Conservation (phyloP, 1,284 basidiomycete genomes). For the Ceratobasidium sp. region DNA sequence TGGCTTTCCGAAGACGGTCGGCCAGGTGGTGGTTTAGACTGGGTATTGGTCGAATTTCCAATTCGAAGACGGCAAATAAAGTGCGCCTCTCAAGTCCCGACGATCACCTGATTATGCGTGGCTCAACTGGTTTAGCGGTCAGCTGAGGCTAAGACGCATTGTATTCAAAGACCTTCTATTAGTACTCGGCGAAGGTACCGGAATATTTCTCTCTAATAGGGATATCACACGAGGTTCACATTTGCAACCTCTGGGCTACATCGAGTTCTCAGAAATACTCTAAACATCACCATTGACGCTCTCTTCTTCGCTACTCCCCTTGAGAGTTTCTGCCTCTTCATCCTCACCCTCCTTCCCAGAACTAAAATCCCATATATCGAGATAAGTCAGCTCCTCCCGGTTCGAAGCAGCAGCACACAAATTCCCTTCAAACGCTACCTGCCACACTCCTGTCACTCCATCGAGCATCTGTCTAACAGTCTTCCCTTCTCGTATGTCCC, state of each 20-base stretch:
- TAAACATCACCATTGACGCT: conserved; percentile 57
- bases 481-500: conserved; percentile 87
- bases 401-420: conserved; percentile 95
- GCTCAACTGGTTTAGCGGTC: no score
- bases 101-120: no score
- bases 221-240: no score
- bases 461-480: conserved; percentile 85
- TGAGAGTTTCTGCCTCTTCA: conserved; percentile 39
- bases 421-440: conserved; percentile 90
- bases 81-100: not conserved
- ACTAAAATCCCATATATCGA: conserved; percentile 86
- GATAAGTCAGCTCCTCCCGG: conserved; percentile 75
- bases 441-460: conserved; percentile 93
- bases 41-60: not conserved
- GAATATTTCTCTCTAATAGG: no score
- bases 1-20: no score
- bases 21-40: not conserved
- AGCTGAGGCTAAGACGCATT: no score
- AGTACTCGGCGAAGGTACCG: no score
- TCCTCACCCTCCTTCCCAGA: conserved; percentile 55
- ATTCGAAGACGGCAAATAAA: not conserved
- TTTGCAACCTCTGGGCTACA: no score
- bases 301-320: conserved; percentile 68
- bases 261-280: no score
- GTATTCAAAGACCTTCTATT: no score